These are phyloP conservation scores for Lunularia cruciata DNA, from an alignment of 225 moss, liverwort and hornwort genomes.

Conservation along the genomic window DNA sequence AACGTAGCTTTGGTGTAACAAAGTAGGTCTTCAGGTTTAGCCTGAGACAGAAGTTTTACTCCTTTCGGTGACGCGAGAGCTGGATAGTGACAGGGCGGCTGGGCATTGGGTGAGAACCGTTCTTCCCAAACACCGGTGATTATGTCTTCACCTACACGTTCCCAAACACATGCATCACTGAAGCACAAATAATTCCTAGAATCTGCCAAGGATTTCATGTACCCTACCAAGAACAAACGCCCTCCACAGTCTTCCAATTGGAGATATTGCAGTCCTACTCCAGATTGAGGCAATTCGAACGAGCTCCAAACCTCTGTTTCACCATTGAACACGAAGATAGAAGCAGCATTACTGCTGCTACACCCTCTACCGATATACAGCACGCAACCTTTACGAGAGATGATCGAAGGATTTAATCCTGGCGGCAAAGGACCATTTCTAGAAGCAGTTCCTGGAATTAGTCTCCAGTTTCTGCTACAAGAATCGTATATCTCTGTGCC, in stretches of 20 bases:
- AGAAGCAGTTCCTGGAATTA: slow-evolving; percentile 1
- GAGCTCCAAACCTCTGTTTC: slow-evolving; percentile 20
- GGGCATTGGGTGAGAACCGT: slow-evolving; percentile 7
- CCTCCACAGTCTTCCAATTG: slow-evolving; percentile 27
- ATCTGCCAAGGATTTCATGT: slow-evolving; percentile 13
- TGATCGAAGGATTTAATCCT: slow-evolving; percentile 12
- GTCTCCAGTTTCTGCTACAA: slow-evolving; percentile 15
- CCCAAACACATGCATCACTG: slow-evolving; percentile 25
- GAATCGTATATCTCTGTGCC: slow-evolving; percentile 27
- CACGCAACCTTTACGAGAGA: slow-evolving; percentile 17
- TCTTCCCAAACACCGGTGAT: slow-evolving; percentile 11
- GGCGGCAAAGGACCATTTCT: slow-evolving; percentile 7
- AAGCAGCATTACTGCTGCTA: slow-evolving; percentile 11
- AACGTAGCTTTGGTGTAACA: slow-evolving; percentile 26
- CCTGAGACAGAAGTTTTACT: neutral
- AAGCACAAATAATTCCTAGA: slow-evolving; percentile 7
- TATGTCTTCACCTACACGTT: slow-evolving; percentile 9
- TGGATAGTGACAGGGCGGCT: neutral
- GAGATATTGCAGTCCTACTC: slow-evolving; percentile 4
- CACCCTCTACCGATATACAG: slow-evolving; percentile 11
- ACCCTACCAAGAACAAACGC: slow-evolving; percentile 16
- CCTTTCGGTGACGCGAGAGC: neutral
- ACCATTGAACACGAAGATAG: slow-evolving; percentile 17
- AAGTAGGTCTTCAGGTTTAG: slow-evolving; percentile 6
- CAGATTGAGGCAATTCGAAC: slow-evolving; percentile 12